phyloP scores from a whole-genome alignment of 805 yeast species.

The Saccharomycopsis synnaedendra region DNA sequence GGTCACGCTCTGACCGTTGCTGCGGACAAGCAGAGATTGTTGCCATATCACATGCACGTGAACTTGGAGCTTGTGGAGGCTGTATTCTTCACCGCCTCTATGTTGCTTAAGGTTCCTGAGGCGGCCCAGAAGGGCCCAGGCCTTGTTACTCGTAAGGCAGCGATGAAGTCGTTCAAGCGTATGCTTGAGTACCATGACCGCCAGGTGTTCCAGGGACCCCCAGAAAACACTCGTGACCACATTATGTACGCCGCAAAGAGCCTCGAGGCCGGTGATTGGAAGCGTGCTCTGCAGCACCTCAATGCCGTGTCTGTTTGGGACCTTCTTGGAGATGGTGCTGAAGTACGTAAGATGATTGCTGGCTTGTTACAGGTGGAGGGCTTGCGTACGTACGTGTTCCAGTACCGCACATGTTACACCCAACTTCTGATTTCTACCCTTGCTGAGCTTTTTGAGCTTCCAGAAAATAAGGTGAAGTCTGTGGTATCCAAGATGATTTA shows the following conservation, averaged over 20 bases:
- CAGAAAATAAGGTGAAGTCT: conserved; percentile 42
- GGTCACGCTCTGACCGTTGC: conserved; percentile 22
- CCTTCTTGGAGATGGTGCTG: conserved; percentile 57
- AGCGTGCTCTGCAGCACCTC: conserved; percentile 58
- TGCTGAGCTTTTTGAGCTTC: conserved; percentile 54
- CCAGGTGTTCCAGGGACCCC: conserved; percentile 94
- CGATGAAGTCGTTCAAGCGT: conserved; percentile 80
- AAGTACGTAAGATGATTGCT: conserved; percentile 59
- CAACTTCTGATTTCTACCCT: conserved; percentile 62
- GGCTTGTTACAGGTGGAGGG: conserved; percentile 82
- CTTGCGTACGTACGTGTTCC: conserved; percentile 83
- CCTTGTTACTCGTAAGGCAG: conserved; percentile 37
- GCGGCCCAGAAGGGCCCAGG: conserved; percentile 59
- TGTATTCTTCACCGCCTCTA: conserved; percentile 80
- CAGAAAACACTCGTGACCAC: conserved; percentile 90
- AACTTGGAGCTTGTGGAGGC: conserved; percentile 91
- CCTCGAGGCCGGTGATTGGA: conserved; percentile 86
- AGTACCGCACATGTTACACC: conserved; percentile 65
- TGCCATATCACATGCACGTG: conserved; percentile 98
- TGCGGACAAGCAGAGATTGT: conserved; percentile 66
- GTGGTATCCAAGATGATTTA: conserved; percentile 68
- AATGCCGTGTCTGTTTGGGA: conserved; percentile 78
- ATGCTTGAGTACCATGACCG: conserved; percentile 87
- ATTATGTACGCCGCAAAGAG: conserved; percentile 87
- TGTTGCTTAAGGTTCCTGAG: conserved; percentile 85